phyloP scores from a whole-genome alignment of 441 rosid species.

The Euphorbia celastroides region DNA sequence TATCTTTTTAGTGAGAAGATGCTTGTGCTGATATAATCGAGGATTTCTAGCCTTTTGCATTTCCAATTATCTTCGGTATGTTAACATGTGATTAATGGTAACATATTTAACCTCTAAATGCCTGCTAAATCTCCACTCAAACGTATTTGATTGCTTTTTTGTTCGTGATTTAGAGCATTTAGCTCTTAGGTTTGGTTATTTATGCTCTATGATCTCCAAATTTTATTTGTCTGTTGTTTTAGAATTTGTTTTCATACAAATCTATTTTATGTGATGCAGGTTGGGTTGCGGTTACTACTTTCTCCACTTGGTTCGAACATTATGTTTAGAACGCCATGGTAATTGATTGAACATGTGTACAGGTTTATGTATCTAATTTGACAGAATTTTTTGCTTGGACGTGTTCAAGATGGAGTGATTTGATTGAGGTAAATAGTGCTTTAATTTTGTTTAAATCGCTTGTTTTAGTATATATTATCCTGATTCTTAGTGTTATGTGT shows the following conservation, averaged over 20 bases:
- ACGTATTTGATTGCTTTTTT: neutral
- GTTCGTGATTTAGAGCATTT: neutral
- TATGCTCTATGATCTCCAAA: too few relatives aligned
- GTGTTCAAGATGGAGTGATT: slow-evolving; percentile 73
- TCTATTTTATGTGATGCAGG: slow-evolving; percentile 27
- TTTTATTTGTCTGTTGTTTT: neutral
- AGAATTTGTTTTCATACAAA: neutral
- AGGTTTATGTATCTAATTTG: slow-evolving; percentile 86
- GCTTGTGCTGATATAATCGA: neutral
- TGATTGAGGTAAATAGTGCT: slow-evolving; percentile 47
- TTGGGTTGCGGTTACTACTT: slow-evolving; percentile 51
- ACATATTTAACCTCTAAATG: neutral
- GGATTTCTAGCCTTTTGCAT: neutral
- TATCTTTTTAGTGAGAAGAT: neutral
- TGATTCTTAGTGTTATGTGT: slow-evolving; percentile 12
- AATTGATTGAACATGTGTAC: slow-evolving; percentile 17
- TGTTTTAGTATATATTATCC: neutral
- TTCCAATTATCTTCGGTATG: neutral
- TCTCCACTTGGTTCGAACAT: slow-evolving; percentile 47
- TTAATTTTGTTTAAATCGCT: slow-evolving; percentile 5
- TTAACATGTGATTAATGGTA: neutral
- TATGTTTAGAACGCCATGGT: slow-evolving; percentile 64
- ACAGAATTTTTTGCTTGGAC: slow-evolving; percentile 77
- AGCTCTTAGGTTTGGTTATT: neutral
- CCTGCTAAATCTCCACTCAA: neutral